Evolutionary conservation across 257 asterid genomes (phyloP), one percentile per base, ranked within the genome.

Genomic region (Solanum ossicruentum): DNA sequence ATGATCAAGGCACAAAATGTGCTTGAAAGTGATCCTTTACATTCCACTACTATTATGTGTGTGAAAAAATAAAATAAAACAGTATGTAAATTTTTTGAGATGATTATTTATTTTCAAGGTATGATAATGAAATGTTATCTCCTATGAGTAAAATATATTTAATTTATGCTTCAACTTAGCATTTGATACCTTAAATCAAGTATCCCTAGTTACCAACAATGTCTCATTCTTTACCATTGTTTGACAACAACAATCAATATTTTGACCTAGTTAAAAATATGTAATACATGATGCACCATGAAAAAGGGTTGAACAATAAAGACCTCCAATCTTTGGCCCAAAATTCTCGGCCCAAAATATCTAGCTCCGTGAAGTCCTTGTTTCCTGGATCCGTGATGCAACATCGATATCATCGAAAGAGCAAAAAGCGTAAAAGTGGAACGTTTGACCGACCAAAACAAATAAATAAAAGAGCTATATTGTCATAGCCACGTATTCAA

Each of bases 401-500:
- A 7, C 45, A 52, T 78, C 86, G 77, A 79, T 88, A 21, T 88
- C 88, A 49, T 36, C 15, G 57, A 77, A 56, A 67, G 12, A 17
- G 43, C 12, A 84, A 80, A 85, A 80, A 54, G 15, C 56, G 70
- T 52, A 79, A 85, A 86, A 71, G 17, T 3, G 18, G 78, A 70
- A 67, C 15, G 51, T 69, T 69, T 36, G 51, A 69, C 23, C 77
- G 36, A 36, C 45, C 4, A 8, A 8, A 9, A 4, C n/a, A 17
- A 70, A 12, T 58, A 58, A 39, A 39, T 32, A 18, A 69, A 39
- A 2, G 13, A 20, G 12, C 26, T 8, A 20, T 28, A 32, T 8
- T 15, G 21, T 7, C 16, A 11, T 52, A 60, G 88, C 88, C 86
- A 88, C 84, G 86, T 72, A 61, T 21, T 73, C 77, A 56, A 75